phyloP scores from a whole-genome alignment of 1,139 yeast species.

The Taphrina flavorubra region DNA sequence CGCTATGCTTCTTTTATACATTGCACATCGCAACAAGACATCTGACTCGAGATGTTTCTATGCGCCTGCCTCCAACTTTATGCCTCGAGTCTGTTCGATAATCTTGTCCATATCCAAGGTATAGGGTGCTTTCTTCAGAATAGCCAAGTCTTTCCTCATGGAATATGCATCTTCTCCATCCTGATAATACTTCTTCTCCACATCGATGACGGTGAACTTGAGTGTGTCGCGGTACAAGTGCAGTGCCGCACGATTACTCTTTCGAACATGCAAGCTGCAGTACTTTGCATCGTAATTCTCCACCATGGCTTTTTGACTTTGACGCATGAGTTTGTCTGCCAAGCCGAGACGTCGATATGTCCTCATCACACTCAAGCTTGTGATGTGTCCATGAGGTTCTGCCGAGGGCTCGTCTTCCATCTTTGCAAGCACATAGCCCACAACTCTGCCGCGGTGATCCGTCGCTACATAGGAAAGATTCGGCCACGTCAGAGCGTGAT shows the following conservation, averaged over 20 bases:
- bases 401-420: slow-evolving; percentile 93
- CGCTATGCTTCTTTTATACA: slow-evolving; percentile 3
- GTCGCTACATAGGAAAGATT: slow-evolving; percentile 96
- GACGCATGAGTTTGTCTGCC: slow-evolving; percentile 92
- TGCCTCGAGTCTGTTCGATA: slow-evolving; percentile 32
- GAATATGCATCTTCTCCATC: slow-evolving; percentile 99
- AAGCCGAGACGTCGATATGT: slow-evolving; percentile 93
- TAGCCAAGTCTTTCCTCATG: slow-evolving; percentile 32
- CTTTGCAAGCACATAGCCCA: slow-evolving; percentile 93
- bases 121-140: slow-evolving; percentile 27
- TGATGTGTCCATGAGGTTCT: slow-evolving; percentile 89
- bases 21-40: background rate
- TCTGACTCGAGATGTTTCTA: background rate
- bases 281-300: slow-evolving; percentile 83
- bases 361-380: slow-evolving; percentile 93
- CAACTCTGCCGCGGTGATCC: slow-evolving; percentile 61
- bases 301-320: slow-evolving; percentile 76
- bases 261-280: slow-evolving; percentile 91
- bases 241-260: slow-evolving; percentile 90
- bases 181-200: slow-evolving; percentile 87
- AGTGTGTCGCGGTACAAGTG: slow-evolving; percentile 88
- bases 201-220: slow-evolving; percentile 75
- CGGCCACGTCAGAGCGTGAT: slow-evolving; percentile 95
- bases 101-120: slow-evolving; percentile 35
- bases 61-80: slow-evolving; percentile 27